A percentile compares a stretch with the other conserved stretches of the same genome.
phyloP scores from a whole-genome alignment of 1,284 basidiomycete genomes.

The Ceratobasidium sp. region DNA sequence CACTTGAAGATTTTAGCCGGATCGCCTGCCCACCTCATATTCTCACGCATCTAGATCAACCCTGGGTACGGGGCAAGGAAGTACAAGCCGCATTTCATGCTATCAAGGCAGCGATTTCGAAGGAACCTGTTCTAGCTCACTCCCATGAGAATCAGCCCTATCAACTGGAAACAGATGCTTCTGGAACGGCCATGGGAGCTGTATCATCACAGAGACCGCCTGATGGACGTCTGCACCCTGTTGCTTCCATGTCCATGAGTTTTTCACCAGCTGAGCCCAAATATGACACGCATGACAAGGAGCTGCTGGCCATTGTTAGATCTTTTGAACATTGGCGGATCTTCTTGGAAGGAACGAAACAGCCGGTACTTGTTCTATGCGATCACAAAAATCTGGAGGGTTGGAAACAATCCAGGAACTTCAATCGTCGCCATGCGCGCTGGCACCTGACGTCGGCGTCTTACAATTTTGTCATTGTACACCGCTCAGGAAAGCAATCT shows the following conservation, averaged over 20 bases:
- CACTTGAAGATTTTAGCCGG: conserved; percentile 47
- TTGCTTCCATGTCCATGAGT: conserved; percentile 5
- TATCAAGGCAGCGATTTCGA: conserved; percentile 41
- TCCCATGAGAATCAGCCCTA: conserved; percentile 10
- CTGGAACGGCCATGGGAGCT: conserved; percentile 23
- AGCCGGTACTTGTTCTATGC: conserved; percentile 41
- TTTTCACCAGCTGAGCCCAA: conserved; percentile 47
- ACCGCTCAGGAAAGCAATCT: conserved; percentile 45
- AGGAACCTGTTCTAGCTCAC: conserved; percentile 24
- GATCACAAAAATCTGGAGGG: conserved; percentile 47
- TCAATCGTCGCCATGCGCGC: conserved; percentile 45
- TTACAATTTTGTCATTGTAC: conserved; percentile 45
- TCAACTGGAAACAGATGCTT: conserved; percentile 32
- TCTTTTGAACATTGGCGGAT: conserved; percentile 45
- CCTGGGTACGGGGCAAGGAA: conserved; percentile 41
- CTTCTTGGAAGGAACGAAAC: conserved; percentile 44
- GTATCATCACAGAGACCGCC: not conserved
- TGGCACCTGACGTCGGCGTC: conserved; percentile 45
- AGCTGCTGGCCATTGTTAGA: conserved; percentile 46
- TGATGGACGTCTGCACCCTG: conserved; percentile 13
- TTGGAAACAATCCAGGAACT: conserved; percentile 43
- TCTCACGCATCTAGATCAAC: conserved; percentile 43
- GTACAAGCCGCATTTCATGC: conserved; percentile 45
- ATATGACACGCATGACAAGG: conserved; percentile 51
- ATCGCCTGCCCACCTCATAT: conserved; percentile 45